Evolutionary conservation across 257 asterid species (phyloP).

Genomic region (Nicotiana sylvestris): DNA sequence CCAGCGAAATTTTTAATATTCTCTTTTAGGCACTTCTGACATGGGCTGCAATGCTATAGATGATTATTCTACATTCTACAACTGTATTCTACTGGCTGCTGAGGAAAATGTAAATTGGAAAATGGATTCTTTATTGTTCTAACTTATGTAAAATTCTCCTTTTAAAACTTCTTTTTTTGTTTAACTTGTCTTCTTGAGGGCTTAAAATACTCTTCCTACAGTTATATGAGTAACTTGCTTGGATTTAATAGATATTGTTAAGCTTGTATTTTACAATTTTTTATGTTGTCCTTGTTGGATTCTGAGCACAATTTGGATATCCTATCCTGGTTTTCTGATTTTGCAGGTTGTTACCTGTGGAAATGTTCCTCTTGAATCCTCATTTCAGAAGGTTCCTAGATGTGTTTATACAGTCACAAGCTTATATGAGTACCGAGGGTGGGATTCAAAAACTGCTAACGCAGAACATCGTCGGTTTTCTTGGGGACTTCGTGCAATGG

Average conservation of each 20-base stretch:
- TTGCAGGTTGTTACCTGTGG: slow-evolving; percentile 87
- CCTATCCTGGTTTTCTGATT: slow-evolving; percentile 11
- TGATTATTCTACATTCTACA: background rate
- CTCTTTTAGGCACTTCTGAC: background rate
- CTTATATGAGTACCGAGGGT: slow-evolving; percentile 68
- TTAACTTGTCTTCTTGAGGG: background rate
- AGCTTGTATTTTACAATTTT: background rate
- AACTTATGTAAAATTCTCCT: background rate
- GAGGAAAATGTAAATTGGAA: background rate
- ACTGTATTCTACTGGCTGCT: background rate
- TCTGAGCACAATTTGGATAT: background rate
- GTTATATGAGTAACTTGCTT: background rate
- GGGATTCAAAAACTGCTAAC: slow-evolving; percentile 71
- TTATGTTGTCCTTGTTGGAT: background rate
- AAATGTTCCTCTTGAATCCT: slow-evolving; percentile 73
- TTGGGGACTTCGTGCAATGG: slow-evolving; percentile 69
- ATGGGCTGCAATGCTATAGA: background rate
- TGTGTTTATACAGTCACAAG: slow-evolving; percentile 79
- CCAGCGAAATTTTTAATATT: background rate
- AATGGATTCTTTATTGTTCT: background rate
- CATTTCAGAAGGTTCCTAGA: slow-evolving; percentile 77
- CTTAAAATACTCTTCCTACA: background rate
- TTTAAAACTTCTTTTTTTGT: background rate
- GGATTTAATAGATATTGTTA: background rate
- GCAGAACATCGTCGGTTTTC: slow-evolving; percentile 71